A percentile compares a stretch with the other conserved stretches of the same genome.
phyloP scores from a whole-genome alignment of 2,329 filamentous ascomycete species.

The Orbilia oligospora region DNA sequence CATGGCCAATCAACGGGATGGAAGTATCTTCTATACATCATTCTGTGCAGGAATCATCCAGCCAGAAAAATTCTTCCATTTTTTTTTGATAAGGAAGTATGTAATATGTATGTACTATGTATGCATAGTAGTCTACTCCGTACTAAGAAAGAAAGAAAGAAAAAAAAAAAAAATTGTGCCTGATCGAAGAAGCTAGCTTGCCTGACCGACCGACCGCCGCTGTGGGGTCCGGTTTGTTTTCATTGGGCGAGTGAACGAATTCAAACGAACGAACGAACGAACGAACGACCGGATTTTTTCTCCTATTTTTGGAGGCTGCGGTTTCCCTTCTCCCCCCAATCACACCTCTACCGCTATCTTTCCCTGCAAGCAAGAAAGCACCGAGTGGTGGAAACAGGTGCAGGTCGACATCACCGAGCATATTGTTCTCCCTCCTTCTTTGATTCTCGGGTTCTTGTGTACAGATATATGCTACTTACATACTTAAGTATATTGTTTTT shows the following conservation, averaged over 20 bases:
- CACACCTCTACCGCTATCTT: not conserved
- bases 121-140: no score
- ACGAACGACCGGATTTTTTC: not conserved
- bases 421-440: not conserved
- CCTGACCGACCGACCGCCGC: not conserved
- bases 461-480: no score
- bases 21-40: constrained; percentile 17
- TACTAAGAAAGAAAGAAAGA: no score
- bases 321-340: not conserved
- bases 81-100: not conserved
- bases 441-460: constrained; percentile 12
- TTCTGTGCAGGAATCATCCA: constrained; percentile 15
- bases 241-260: not conserved
- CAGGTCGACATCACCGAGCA: constrained; percentile 57
- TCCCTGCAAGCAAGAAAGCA: constrained; percentile 1
- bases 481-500: not conserved
- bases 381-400: constrained; percentile 34
- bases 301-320: not conserved
- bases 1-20: constrained; percentile 27
- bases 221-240: constrained; percentile 11
- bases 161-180: no score
- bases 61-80: constrained; percentile 28
- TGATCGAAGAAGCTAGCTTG: not conserved
- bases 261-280: not conserved
- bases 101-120: no score